Evolutionary conservation across 2,329 filamentous ascomycete genomes (phyloP).

Genomic region (Cercospora zeina): DNA sequence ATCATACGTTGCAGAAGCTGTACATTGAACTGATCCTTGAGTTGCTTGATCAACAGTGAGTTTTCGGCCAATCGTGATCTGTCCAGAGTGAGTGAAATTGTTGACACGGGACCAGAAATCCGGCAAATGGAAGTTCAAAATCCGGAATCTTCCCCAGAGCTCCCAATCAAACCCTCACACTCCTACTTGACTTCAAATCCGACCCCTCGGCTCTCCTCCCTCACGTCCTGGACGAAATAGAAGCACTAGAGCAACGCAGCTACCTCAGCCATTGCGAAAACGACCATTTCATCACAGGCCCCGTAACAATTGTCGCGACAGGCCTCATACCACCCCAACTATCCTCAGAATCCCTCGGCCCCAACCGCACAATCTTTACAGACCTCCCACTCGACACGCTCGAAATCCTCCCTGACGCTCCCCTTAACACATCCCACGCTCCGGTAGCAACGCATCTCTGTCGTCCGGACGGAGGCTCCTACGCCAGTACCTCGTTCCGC

Average conservation of each 20-base stretch:
- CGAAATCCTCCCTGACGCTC: background rate
- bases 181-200: background rate
- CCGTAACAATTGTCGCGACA: background rate
- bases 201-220: background rate
- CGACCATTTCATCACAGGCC: background rate
- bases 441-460: background rate
- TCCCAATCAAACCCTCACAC: conserved; percentile 1
- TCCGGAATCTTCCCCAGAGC: background rate
- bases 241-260: background rate
- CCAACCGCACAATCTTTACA: background rate
- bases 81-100: background rate
- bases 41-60: conserved; percentile 2
- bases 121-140: background rate
- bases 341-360: background rate
- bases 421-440: too few relatives aligned
- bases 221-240: background rate
- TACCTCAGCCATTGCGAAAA: background rate
- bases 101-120: background rate
- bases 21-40: background rate
- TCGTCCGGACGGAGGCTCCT: background rate
- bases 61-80: background rate
- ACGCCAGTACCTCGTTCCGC: background rate
- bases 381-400: background rate
- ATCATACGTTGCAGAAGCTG: background rate
- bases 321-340: background rate